These are phyloP conservation scores for Recurvomyces mirabilis DNA, from an alignment of 495 filamentous ascomycete genomes.

Conservation along the genomic window DNA sequence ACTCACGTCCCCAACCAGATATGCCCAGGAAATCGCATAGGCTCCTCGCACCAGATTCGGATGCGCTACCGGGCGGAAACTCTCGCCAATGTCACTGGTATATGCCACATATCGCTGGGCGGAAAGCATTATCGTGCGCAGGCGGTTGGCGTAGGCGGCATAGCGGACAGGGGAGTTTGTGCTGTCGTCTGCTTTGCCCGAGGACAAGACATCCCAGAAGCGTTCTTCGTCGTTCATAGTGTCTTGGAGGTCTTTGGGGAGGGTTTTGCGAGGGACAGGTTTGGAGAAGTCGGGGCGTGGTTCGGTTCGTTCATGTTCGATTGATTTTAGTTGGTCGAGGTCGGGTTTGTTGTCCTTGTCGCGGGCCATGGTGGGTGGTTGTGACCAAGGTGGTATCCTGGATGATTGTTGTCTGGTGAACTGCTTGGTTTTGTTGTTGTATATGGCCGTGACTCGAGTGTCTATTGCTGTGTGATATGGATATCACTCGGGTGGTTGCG, in stretches of 20 bases:
- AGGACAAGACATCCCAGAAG: constrained; percentile 65
- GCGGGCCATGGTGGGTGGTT: constrained; percentile 28
- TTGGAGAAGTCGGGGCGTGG: constrained; percentile 34
- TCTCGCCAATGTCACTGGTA: constrained; percentile 93
- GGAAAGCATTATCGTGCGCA: constrained; percentile 72
- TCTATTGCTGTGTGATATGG: background rate
- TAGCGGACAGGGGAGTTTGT: constrained; percentile 81
- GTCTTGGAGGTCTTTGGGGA: constrained; percentile 59
- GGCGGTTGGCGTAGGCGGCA: constrained; percentile 59
- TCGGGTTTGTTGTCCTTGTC: constrained; percentile 12
- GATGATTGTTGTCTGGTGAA: background rate
- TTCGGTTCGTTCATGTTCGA: constrained; percentile 26
- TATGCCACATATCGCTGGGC: constrained; percentile 97
- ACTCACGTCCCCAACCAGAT: constrained; percentile 78
- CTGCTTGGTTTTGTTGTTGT: background rate
- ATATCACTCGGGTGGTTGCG: background rate
- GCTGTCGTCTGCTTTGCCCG: constrained; percentile 67
- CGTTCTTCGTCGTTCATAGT: constrained; percentile 67
- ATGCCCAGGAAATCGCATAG: constrained; percentile 87
- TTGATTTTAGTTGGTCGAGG: constrained; percentile 17
- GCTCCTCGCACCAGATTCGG: constrained; percentile 67
- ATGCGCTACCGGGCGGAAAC: constrained; percentile 86
- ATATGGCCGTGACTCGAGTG: background rate
- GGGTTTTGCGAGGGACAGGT: constrained; percentile 48
- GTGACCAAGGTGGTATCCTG: too few species aligned